phyloP scores from a whole-genome alignment of 495 filamentous ascomycete species.

The Tuber brumale region DNA sequence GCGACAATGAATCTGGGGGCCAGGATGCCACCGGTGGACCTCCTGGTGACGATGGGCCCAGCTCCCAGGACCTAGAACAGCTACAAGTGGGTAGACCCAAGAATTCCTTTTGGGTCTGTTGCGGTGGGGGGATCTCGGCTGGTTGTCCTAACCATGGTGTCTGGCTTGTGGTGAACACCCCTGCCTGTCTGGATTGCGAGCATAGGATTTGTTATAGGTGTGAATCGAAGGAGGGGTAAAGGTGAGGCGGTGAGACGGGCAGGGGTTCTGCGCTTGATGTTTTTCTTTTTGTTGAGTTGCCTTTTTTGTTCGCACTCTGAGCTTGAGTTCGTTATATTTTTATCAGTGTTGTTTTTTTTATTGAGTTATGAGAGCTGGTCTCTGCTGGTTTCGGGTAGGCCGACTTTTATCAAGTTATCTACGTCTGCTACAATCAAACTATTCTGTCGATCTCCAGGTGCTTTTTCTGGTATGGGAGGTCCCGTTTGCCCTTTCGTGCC shows the following conservation, averaged over 20 bases:
- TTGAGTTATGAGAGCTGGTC: not conserved
- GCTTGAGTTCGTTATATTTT: not conserved
- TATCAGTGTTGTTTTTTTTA: not conserved
- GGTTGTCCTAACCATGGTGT: not conserved
- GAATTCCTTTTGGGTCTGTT: not conserved
- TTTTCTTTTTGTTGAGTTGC: not conserved
- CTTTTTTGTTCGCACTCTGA: not conserved
- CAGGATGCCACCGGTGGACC: not conserved
- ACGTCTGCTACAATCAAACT: not conserved
- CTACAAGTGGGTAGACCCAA: fast-evolving
- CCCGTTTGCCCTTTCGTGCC: not conserved
- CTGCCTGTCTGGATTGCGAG: not conserved
- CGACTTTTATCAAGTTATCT: not conserved
- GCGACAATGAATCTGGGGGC: not conserved
- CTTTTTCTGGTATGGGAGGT: not conserved
- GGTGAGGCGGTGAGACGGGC: not conserved
- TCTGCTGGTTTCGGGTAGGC: not conserved
- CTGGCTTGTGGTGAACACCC: not conserved
- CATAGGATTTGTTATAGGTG: not conserved
- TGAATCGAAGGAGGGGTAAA: not conserved
- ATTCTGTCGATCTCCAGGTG: not conserved
- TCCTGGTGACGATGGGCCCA: not conserved
- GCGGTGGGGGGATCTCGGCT: not conserved
- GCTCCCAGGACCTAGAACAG: not conserved
- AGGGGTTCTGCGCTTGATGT: not conserved